phyloP scores from a whole-genome alignment of 208 protist species.

The Trypanosoma avium region DNA sequence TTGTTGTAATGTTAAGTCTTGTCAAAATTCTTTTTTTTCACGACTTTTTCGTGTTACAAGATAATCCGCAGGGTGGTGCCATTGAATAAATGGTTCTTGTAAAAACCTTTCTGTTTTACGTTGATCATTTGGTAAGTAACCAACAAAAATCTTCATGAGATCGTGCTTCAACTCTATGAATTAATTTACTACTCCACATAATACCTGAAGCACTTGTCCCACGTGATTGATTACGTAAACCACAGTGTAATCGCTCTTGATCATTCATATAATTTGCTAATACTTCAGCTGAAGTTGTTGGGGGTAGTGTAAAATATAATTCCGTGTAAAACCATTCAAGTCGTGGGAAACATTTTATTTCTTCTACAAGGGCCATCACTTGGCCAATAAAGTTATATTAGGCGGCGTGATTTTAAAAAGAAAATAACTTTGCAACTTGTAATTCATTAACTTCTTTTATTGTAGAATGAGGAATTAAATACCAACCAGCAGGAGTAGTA shows the following conservation, averaged over 20 bases:
- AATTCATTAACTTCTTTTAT: conserved; percentile 52
- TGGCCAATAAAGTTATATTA: conserved; percentile 84
- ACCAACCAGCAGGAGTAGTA: conserved; percentile 64
- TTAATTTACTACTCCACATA: conserved; percentile 70
- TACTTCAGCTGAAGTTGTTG: conserved; percentile 58
- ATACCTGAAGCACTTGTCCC: conserved; percentile 63
- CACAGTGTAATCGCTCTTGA: conserved; percentile 73
- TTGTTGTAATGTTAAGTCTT: conserved; percentile 76
- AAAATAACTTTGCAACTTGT: conserved; percentile 65
- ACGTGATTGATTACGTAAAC: conserved; percentile 69
- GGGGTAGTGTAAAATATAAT: conserved; percentile 65
- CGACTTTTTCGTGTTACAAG: conserved; percentile 83
- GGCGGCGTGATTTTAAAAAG: conserved; percentile 77
- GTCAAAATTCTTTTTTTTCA: conserved; percentile 86
- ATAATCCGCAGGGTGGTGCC: conserved; percentile 87
- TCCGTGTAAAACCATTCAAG: conserved; percentile 88
- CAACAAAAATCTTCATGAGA: conserved; percentile 80
- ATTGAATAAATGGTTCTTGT: conserved; percentile 85
- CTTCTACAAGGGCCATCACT: conserved; percentile 78
- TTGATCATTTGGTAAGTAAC: conserved; percentile 66
- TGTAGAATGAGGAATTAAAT: conserved; percentile 45
- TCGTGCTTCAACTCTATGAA: conserved; percentile 47
- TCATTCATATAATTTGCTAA: conserved; percentile 88
- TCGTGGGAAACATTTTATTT: conserved; percentile 66
- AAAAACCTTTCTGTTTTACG: conserved; percentile 80